Evolutionary conservation across 1,284 basidiomycete species (phyloP).

Genomic region (Volvariella surrecta): DNA sequence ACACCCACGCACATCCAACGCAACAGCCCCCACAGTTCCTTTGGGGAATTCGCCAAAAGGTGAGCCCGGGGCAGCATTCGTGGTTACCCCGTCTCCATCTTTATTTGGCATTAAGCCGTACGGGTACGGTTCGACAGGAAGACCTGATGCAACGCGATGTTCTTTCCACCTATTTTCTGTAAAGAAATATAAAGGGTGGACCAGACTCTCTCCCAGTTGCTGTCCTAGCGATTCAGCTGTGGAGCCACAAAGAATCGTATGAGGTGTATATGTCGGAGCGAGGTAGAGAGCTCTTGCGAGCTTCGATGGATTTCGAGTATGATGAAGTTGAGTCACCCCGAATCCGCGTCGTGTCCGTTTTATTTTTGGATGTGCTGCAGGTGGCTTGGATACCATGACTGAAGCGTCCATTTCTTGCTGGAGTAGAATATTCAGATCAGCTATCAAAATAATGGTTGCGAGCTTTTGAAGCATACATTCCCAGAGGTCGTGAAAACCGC

Average conservation of each 20-base stretch:
- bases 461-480: conserved; percentile 39
- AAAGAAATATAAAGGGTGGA: conserved; percentile 70
- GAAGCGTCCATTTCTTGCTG: conserved; percentile 78
- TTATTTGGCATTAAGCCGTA: no score
- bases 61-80: conserved; percentile 11
- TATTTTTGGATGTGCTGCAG: conserved; percentile 50
- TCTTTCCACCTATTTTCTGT: conserved; percentile 68
- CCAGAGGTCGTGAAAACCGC: conserved; percentile 75
- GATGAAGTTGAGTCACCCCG: conserved; percentile 58
- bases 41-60: conserved; percentile 54
- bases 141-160: conserved; percentile 59
- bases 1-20: conserved; percentile 65
- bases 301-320: conserved; percentile 65
- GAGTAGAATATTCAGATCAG: neutral
- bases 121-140: conserved; percentile 56
- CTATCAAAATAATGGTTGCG: no score
- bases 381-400: conserved; percentile 70
- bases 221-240: conserved; percentile 54
- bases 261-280: conserved; percentile 46
- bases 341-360: conserved; percentile 52
- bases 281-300: conserved; percentile 66
- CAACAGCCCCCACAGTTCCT: conserved; percentile 80
- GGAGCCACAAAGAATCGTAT: conserved; percentile 62
- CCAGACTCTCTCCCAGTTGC: conserved; percentile 44
- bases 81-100: no score